Evolutionary conservation across 192 early-diverging fungal genomes (phyloP), one percentile per base, ranked within the genome.

Genomic region (Podila clonocystis): DNA sequence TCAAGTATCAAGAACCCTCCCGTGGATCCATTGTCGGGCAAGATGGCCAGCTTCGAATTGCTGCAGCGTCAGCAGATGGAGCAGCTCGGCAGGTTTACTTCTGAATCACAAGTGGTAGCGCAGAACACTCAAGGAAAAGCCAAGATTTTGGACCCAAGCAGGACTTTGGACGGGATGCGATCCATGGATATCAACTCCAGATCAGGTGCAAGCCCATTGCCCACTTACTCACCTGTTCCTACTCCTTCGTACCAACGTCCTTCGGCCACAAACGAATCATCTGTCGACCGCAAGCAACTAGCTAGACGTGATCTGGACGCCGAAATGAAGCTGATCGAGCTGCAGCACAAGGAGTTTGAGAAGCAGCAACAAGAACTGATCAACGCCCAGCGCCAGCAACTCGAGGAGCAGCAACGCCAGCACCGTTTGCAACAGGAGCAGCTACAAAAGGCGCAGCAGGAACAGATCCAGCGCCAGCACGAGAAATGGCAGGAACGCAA

Each of bases 401-500:
- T 80, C 22, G 77, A 80, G n/a, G 71, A 80, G 57, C 77, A 80
- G 26, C 77, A 80, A 45, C 70, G 71, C 1, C 66, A 64, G 19
- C 77, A 80, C 15, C 70, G 77, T 12, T 3, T 34, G 17, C 77
- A 80, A 20, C 77, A 80, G 30, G 77, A 73, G 28, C 50, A 73
- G 26, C 57, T 80, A 1, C 77, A 80, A 6, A 63, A 68, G 22
- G 65, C 67, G 26, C 77, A 80, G 20, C 77, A 80, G 30, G 65
- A 80, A 33, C 70, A 73, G 60, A 72, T 80, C 29, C 77, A 80
- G 50, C 65, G 24, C 2, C 77, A 80, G 48, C 77, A 80, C 31
- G 77, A 80, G 29, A 80, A 80, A 33, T 80, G 71, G 70, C 77
- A 80, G 33, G 77, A 80, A 55, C 60, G 77, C 22, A 80, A 80